These are phyloP conservation scores for Cucurbita maxima DNA, from an alignment of 306 rosid species.

Conservation along the genomic window DNA sequence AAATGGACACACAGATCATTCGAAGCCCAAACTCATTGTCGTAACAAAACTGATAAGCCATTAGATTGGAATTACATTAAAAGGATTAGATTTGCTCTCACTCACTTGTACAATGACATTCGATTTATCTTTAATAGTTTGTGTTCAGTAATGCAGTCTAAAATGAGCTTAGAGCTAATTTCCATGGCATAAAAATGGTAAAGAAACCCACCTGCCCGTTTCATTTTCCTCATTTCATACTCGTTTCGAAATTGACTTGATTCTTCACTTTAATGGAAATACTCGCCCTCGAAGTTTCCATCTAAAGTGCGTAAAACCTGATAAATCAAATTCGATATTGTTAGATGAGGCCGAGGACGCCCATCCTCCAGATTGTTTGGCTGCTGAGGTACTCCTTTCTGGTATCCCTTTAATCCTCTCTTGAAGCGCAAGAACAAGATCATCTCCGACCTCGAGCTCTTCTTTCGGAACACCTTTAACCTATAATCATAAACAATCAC, in stretches of 20 bases:
- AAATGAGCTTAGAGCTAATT: background rate
- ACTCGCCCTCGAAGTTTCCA: slow-evolving; percentile 24
- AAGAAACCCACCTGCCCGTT: slow-evolving; percentile 48
- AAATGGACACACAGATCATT: background rate
- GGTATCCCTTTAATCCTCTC: slow-evolving; percentile 77
- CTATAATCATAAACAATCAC: slow-evolving; percentile 19
- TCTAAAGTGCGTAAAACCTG: slow-evolving; percentile 36
- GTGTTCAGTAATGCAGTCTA: background rate
- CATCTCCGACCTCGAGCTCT: slow-evolving; percentile 42
- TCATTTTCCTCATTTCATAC: slow-evolving; percentile 70
- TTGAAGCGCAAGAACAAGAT: slow-evolving; percentile 45
- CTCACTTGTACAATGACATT: background rate
- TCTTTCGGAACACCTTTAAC: slow-evolving; percentile 65
- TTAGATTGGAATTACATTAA: background rate
- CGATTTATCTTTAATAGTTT: background rate
- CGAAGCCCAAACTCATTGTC: background rate
- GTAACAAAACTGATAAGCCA: background rate
- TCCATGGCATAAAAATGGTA: background rate
- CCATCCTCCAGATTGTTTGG: slow-evolving; percentile 36
- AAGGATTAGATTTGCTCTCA: background rate
- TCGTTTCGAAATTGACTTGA: slow-evolving; percentile 61
- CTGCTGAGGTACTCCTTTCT: slow-evolving; percentile 40
- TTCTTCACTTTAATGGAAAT: slow-evolving; percentile 55
- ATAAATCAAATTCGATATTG: slow-evolving; percentile 44
- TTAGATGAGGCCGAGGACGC: slow-evolving; percentile 23